phyloP scores from a whole-genome alignment of 169 alveolate species.

The Plasmodium billcollinsi region DNA sequence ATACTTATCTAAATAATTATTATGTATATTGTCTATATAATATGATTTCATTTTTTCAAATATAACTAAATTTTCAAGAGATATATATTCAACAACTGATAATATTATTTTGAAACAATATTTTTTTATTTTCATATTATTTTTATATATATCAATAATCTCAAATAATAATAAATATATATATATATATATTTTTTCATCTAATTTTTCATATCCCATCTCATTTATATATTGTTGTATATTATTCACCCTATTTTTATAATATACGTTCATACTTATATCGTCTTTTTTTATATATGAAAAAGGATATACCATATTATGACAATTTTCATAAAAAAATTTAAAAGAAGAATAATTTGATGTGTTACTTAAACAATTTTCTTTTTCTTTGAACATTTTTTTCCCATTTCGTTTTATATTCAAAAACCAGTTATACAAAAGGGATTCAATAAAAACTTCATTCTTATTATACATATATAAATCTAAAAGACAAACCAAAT shows the following conservation, averaged over 20 bases:
- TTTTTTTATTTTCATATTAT: constrained; percentile 66
- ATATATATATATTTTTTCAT: constrained; percentile 53
- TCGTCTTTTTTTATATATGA: constrained; percentile 2
- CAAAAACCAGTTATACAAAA: constrained; percentile 58
- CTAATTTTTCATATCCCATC: not conserved
- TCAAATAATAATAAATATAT: constrained; percentile 68
- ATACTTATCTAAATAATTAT: constrained; percentile 61
- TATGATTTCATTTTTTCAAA: constrained; percentile 62
- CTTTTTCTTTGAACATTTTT: constrained; percentile 43
- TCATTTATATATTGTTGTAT: not conserved
- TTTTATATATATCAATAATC: constrained; percentile 37
- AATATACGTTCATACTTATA: not conserved
- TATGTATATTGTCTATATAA: constrained; percentile 22
- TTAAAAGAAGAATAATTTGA: constrained; percentile 40
- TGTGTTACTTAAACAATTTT: constrained; percentile 15
- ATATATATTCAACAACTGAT: constrained; percentile 45
- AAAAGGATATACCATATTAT: not conserved
- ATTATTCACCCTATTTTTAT: constrained; percentile 2
- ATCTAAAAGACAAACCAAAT: constrained; percentile 56
- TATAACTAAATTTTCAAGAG: constrained; percentile 56
- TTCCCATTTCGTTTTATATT: constrained; percentile 42
- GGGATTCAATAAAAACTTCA: constrained; percentile 53
- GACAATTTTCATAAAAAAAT: constrained; percentile 21
- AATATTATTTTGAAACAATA: constrained; percentile 61
- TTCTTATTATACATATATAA: constrained; percentile 34